Base-by-base conservation (phyloP, 1,284 basidiomycete genomes). In the Apiotrichum siamense region DNA sequence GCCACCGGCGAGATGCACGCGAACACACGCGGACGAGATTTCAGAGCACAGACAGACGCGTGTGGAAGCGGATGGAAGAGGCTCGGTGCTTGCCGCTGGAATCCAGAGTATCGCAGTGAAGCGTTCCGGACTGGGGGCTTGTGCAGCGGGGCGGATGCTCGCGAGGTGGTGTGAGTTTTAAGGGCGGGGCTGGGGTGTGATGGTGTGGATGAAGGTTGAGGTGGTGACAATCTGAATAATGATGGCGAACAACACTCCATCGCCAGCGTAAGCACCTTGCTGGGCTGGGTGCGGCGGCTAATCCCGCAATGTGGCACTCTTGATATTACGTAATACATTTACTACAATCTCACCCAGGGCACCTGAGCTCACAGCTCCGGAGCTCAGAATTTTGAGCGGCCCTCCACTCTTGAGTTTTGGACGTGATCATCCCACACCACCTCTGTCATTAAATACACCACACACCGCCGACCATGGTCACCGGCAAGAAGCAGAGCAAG, bases 401-500 rank as follows among this genome's bases (percentile, higher is more conserved):
- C 52, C 52, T 54, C 52, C 52, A 54, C 54, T 39, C 25, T 33
- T 49, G 38, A 49, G 52, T 47, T 53, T 54, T 55, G 50, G 49
- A 50, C n/a, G n/a, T n/a, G n/a, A n/a, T n/a, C 31, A 24, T 26
- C 31, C 41, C 9, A 23, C 41, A 36, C 44, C 23, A n/a, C 31
- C 36, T 25, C 41, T 12, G 27, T 20, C 33, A 42, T 44, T 17
- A 39, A 35, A 15, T 25, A 43, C 10, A 24, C 5, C 27, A 24
- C 17, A 53, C 37, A 41, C 40, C 43, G 42, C 9, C 46, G 31
- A 39, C 46, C n/a, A 68, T 70, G 68, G 66, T 58, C 49, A 62
- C 55, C 31, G 63, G 55, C 57, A 64, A 63, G 51, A 72, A 70
- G 56, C 57, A 62, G 40, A 48, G 55, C 17, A 37, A 37, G 36